A percentile compares a stretch with the other conserved stretches of the same genome.
phyloP scores from a whole-genome alignment of 306 rosid genomes.

The Nissolia schottii region DNA sequence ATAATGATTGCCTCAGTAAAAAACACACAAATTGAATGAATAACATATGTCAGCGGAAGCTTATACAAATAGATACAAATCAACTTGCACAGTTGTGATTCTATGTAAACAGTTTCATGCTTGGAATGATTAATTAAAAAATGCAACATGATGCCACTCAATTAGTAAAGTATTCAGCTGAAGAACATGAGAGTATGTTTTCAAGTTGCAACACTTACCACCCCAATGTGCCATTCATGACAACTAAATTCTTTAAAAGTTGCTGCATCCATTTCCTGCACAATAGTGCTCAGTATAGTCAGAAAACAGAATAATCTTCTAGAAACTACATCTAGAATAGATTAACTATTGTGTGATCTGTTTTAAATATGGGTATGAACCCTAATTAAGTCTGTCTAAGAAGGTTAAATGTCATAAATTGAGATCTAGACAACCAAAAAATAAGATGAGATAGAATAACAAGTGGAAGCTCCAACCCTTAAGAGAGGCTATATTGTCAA shows the following conservation, averaged over 20 bases:
- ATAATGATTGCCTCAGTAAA: neutral
- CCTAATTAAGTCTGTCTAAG: neutral
- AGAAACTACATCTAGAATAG: slow-evolving; percentile 1
- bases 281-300: slow-evolving; percentile 9
- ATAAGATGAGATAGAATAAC: neutral
- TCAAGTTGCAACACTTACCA: slow-evolving; percentile 49
- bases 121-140: neutral
- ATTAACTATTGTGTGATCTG: neutral
- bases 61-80: neutral
- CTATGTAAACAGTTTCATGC: neutral
- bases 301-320: neutral
- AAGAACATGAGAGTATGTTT: neutral
- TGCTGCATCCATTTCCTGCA: slow-evolving; percentile 91
- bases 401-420: neutral
- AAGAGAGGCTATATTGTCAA: neutral
- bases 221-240: slow-evolving; percentile 86
- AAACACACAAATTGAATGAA: neutral
- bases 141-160: neutral
- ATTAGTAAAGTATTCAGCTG: neutral
- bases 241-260: slow-evolving; percentile 72
- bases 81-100: neutral
- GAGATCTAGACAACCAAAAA: neutral
- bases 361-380: neutral
- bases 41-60: neutral
- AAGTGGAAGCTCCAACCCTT: neutral